Conservation (phyloP, 768 basidiomycete genomes). For the Lentinula detonsa region DNA sequence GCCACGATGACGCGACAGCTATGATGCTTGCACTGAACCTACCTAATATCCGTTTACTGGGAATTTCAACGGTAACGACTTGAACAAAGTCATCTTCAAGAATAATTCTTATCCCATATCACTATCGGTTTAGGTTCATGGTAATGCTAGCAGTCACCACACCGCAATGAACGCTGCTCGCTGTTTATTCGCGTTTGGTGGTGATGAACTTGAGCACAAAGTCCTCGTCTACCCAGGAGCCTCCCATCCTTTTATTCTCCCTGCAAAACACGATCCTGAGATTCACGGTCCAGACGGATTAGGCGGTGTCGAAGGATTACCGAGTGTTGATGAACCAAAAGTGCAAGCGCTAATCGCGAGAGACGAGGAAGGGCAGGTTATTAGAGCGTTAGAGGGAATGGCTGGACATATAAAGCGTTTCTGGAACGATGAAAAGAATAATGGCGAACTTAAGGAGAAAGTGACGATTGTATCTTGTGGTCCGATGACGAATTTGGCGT, state of each 20-base stretch:
- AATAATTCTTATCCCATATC: neutral
- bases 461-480: constrained; percentile 72
- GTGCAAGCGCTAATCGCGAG: constrained; percentile 46
- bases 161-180: constrained; percentile 72
- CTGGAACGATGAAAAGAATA: constrained; percentile 44
- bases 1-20: constrained; percentile 87
- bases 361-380: constrained; percentile 30
- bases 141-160: constrained; percentile 60
- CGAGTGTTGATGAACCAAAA: constrained; percentile 36
- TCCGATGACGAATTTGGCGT: constrained; percentile 79
- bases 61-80: constrained; percentile 69
- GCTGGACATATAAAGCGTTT: constrained; percentile 41
- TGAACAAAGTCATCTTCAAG: neutral
- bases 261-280: constrained; percentile 58
- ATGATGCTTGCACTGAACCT: constrained; percentile 71
- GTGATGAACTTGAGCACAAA: constrained; percentile 47
- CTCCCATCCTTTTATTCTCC: constrained; percentile 57
- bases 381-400: constrained; percentile 69
- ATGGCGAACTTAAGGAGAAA: constrained; percentile 35
- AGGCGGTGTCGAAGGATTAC: constrained; percentile 78
- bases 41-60: constrained; percentile 61
- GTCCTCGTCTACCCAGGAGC: constrained; percentile 75
- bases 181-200: constrained; percentile 65
- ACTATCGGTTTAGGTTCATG: constrained; percentile 54
- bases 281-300: constrained; percentile 85